Percentiles rank a stretch among this genome's conserved stretches.
Evolutionary conservation across 768 basidiomycete genomes (phyloP).

Genomic region (Pleurotus eryngii): DNA sequence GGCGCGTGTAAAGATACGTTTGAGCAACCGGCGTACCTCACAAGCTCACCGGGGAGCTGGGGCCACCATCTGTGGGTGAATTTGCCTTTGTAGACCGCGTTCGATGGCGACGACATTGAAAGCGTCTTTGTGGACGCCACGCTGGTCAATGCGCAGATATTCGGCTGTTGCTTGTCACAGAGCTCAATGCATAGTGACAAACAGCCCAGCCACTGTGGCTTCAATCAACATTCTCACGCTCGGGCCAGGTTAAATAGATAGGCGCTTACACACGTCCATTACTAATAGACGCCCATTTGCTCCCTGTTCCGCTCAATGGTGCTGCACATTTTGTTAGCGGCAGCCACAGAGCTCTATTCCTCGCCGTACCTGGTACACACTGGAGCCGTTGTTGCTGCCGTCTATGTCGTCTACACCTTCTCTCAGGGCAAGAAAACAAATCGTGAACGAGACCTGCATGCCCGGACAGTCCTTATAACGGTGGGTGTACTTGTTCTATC

Average conservation of each 20-base stretch:
- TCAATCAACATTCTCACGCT: no score
- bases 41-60: conserved; percentile 58
- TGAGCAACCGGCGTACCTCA: conserved; percentile 35
- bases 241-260: no score
- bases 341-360: conserved; percentile 44
- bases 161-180: no score
- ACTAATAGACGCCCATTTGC: no score
- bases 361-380: conserved; percentile 57
- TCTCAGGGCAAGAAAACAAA: conserved; percentile 68
- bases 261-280: no score
- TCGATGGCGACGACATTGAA: conserved; percentile 20
- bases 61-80: conserved; percentile 54
- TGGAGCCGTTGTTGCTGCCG: conserved; percentile 34
- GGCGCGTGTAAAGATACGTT: conserved; percentile 10
- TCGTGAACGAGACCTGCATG: conserved; percentile 75
- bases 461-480: conserved; percentile 66
- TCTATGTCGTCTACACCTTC: conserved; percentile 54
- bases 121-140: conserved; percentile 12
- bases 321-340: conserved; percentile 42
- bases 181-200: no score
- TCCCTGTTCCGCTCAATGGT: conserved; percentile 38
- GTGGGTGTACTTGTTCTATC: conserved; percentile 33
- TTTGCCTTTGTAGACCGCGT: conserved; percentile 53
- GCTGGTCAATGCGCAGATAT: conserved; percentile 40
- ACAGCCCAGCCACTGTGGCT: no score